phyloP scores from a whole-genome alignment of 139 green algal genomes.

The Chloropicon primus region DNA sequence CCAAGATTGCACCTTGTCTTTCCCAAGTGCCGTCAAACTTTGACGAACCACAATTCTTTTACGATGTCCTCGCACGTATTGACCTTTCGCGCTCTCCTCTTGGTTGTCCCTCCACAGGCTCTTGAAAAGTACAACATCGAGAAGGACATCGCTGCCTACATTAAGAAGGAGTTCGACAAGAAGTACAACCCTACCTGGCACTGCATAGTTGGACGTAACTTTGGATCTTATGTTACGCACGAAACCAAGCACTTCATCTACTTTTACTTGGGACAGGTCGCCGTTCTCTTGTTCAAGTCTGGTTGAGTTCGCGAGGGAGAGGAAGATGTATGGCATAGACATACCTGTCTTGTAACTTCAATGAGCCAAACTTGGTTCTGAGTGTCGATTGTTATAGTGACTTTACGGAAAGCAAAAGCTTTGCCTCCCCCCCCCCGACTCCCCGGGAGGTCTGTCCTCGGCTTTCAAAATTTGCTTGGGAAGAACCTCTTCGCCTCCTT shows the following conservation, averaged over 20 bases:
- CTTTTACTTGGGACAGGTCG: constrained; percentile 80
- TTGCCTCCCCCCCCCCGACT: too few species aligned
- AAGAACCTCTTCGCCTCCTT: not conserved
- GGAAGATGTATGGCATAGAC: not conserved
- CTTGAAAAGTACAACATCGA: constrained; percentile 95
- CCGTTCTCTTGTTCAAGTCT: constrained; percentile 91
- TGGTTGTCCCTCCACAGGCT: constrained; percentile 36
- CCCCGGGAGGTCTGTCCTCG: too few species aligned
- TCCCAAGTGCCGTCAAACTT: too few species aligned
- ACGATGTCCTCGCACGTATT: too few species aligned
- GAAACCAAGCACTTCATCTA: constrained; percentile 99
- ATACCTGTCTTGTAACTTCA: not conserved
- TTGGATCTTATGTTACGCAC: constrained; percentile 95
- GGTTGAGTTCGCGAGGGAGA: constrained; percentile 41
- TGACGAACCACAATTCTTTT: too few species aligned
- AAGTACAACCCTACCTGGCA: constrained; percentile 97
- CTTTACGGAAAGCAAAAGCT: too few species aligned
- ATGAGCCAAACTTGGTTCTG: not conserved
- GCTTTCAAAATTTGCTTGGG: not conserved
- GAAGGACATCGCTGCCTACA: constrained; percentile 95
- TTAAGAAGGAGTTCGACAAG: constrained; percentile 99
- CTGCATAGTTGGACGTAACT: constrained; percentile 96
- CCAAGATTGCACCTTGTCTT: too few species aligned
- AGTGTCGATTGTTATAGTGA: not conserved
- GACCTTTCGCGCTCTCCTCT: not conserved